Percentiles rank a stretch among this genome's conserved stretches.
Conservation (phyloP, 2,329 filamentous ascomycete genomes). For the Neocucurbitaria cava region DNA sequence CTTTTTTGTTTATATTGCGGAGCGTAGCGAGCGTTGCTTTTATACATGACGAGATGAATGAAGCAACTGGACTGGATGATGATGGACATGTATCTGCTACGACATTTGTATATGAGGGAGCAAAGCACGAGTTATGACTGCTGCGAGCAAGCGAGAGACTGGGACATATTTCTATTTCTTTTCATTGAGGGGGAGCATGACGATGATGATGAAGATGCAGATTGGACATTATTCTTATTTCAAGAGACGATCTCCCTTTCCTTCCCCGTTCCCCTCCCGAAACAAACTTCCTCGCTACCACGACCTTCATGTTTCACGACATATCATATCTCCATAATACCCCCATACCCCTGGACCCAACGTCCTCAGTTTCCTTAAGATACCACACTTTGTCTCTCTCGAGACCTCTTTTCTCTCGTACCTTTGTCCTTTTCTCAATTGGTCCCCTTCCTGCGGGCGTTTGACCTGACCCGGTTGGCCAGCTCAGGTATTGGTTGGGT, state of each 20-base stretch:
- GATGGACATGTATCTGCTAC: slow-evolving; percentile 1
- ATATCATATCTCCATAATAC: background rate
- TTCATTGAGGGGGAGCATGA: too few species aligned
- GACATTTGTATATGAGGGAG: slow-evolving; percentile 7
- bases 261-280: background rate
- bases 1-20: slow-evolving; percentile 34
- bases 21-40: slow-evolving; percentile 43
- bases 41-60: slow-evolving; percentile 15
- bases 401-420: background rate
- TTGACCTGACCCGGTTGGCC: slow-evolving; percentile 3
- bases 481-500: slow-evolving; percentile 7
- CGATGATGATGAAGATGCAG: background rate
- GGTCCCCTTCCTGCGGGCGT: background rate
- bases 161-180: background rate
- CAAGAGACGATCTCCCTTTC: background rate
- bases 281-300: background rate
- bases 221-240: background rate
- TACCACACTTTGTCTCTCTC: background rate
- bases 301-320: background rate
- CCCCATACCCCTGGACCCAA: background rate
- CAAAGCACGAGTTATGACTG: background rate
- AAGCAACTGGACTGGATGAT: slow-evolving; percentile 10
- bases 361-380: background rate
- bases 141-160: too few species aligned
- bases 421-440: background rate